These are phyloP conservation scores for Fusarium gaditjirri DNA, from an alignment of 2,329 filamentous ascomycete species.

Conservation along the genomic window DNA sequence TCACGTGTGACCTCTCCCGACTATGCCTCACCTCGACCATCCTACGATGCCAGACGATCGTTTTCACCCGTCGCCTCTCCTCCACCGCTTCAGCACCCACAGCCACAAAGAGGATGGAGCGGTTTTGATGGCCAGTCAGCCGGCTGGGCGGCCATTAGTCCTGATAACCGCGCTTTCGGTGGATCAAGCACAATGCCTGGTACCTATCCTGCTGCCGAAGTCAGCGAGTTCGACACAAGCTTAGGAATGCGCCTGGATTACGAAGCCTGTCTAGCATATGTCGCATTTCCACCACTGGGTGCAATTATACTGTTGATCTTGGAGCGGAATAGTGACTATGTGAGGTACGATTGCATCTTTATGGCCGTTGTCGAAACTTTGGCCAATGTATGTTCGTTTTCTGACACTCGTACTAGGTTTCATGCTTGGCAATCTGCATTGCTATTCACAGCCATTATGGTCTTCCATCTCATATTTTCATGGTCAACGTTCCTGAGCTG, in stretches of 20 bases:
- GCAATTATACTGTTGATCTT: constrained; percentile 84
- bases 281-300: constrained; percentile 85
- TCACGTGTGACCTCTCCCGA: constrained; percentile 81
- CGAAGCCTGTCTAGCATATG: constrained; percentile 90
- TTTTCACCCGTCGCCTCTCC: constrained; percentile 60
- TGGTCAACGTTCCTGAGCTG: constrained; percentile 88
- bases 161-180: constrained; percentile 37
- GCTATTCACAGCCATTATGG: constrained; percentile 78
- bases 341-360: constrained; percentile 69
- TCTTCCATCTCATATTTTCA: constrained; percentile 85
- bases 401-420: constrained; percentile 67
- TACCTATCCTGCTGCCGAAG: constrained; percentile 57
- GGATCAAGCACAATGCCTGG: constrained; percentile 47
- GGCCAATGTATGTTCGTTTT: neutral
- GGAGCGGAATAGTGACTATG: constrained; percentile 97
- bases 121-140: constrained; percentile 53
- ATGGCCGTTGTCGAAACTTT: neutral
- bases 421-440: constrained; percentile 96
- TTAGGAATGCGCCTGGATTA: constrained; percentile 87
- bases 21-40: constrained; percentile 62
- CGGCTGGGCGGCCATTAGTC: constrained; percentile 42
- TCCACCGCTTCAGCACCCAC: constrained; percentile 59
- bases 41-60: constrained; percentile 65
- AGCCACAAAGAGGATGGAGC: constrained; percentile 66
- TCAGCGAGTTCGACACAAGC: constrained; percentile 91